Evolutionary conservation across 371 early-diverging fungal species (phyloP), one percentile per base, ranked within the genome.

Genomic region (Haplosporangium sp.): DNA sequence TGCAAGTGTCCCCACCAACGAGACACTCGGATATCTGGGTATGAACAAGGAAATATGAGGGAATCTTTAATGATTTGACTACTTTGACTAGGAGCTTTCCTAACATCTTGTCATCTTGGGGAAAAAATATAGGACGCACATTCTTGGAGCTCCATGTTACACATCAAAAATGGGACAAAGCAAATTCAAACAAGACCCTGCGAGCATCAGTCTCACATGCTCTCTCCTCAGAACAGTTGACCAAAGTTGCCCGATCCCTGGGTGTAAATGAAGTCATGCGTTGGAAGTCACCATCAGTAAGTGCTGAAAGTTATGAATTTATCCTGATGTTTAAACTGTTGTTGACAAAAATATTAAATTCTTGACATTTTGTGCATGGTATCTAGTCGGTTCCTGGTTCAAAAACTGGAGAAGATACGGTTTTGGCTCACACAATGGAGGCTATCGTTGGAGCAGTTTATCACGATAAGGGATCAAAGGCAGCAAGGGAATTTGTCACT

Each of bases 21-120:
- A 92, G 76, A 88, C 89, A 65, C 85, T 94, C 59, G 83, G 86
- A 55, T 85, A 83, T 73, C 65, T 92, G 10, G 93, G 92, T 74
- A 84, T 77, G 63, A 34, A 35, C 39, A 39, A 59, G 35, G n/a
- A 5, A 64, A 61, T 27, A 27, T 27, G 27, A 27, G 27, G 27
- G 27, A 27, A 27, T 27, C 27, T 27, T 27, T 27, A 27, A 27
- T 27, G 27, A 27, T 27, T 27, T 27, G 27, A 27, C 27, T 27
- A 27, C 27, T 27, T 27, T 27, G 27, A 27, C 27, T 27, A 27
- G 27, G 27, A 27, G 27, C 27, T 27, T 27, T 27, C 27, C 27
- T 27, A 27, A 27, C 27, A 27, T 27, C 27, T 27, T 27, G 27
- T 27, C 27, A n/a, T 27, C 27, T 27, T 27, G 27, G 27, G 27